Evolutionary conservation across 148 eudicot species (phyloP), one percentile per base, ranked within the genome.

Genomic region (Silene uniflora): DNA sequence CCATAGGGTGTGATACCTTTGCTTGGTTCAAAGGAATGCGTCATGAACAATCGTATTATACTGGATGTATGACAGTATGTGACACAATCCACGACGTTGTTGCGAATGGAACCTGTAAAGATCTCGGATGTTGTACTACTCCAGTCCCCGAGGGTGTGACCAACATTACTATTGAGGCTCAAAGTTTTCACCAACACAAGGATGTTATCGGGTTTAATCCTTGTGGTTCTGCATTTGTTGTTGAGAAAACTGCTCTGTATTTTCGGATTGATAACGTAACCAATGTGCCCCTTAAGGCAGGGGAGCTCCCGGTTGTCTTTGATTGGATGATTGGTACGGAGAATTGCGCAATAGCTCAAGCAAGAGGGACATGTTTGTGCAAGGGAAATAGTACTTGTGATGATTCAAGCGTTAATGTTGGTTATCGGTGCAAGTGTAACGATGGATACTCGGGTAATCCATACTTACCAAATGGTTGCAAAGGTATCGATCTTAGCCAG

Each of bases 1-100:
- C 69, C 17, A 65, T 73, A 32, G 81, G 81, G 5, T 78, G 81
- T n/a, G 76, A 78, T 47, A 72, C 81, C 12, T 72, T 49, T 0
- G 76, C 60, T 0, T 17, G 71, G 66, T 73, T 78, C 21, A 6
- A 8, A 6, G 81, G 81, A 0, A 19, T 18, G 2, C 60, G 77
- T 17, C 71, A 49, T 27, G 49, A 18, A 0, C 63, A 66, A 22
- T 4, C 11, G 7, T 77, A 62, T 17, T 62, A 13, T 6, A 77
- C 82, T 0, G 82, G 82, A 58, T 80, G 82, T 29, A 25, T 80
- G 59, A 75, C 75, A 0, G 22, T n/a, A 6, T 80, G 82, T 12
- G 2, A 17, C 13, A 1, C 12, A 5, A 49, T 27, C 4, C 3
- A 54, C 0, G 78, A 74, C 6, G 58, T 80, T 3, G 42, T 7